Conservation (phyloP, 2,329 filamentous ascomycete species). For the Sporothrix brunneoviolacea region DNA sequence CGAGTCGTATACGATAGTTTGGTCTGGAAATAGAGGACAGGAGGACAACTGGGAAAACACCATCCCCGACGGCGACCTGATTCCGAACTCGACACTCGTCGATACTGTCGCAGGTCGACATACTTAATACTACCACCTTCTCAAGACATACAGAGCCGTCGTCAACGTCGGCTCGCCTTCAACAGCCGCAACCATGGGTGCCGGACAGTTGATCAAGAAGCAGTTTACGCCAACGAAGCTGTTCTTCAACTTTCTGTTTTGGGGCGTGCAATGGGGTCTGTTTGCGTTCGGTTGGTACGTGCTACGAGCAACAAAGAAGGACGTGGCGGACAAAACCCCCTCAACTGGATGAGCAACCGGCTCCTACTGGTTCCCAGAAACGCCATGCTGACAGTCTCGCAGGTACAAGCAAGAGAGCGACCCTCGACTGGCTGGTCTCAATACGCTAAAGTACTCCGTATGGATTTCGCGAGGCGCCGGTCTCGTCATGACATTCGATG, state of each 20-base stretch:
- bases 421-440: conserved; percentile 64
- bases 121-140: conserved; percentile 25
- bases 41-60: not conserved
- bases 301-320: not conserved
- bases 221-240: conserved; percentile 67
- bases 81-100: conserved; percentile 5
- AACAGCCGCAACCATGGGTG: conserved; percentile 34
- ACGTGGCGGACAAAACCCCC: no score
- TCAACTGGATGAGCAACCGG: no score
- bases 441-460: conserved; percentile 78
- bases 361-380: no score
- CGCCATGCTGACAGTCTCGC: conserved; percentile 21
- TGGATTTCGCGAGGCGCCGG: conserved; percentile 95
- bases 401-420: conserved; percentile 76
- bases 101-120: conserved; percentile 51
- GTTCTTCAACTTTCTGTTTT: conserved; percentile 74
- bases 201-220: conserved; percentile 43
- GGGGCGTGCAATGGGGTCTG: conserved; percentile 68
- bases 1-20: not conserved
- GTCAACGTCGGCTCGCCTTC: not conserved
- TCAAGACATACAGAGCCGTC: not conserved
- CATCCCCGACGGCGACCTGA: not conserved
- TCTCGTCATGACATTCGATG: conserved; percentile 75
- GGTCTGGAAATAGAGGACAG: no score
- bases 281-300: conserved; percentile 81